Conservation (phyloP, 2,329 filamentous ascomycete genomes). For the Pyrenophora teres region DNA sequence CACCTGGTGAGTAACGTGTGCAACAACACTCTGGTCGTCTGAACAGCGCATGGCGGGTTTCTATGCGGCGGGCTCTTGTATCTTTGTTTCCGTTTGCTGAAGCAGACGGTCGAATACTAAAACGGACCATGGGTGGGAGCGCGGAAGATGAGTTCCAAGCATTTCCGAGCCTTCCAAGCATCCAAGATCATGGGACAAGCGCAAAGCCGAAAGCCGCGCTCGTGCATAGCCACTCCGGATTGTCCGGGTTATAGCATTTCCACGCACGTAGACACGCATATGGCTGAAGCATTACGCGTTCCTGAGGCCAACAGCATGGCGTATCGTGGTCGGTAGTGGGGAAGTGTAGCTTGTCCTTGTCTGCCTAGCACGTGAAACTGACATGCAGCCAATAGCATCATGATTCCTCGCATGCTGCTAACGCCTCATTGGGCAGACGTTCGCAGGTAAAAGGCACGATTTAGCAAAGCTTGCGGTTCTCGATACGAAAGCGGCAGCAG, state of each 20-base stretch:
- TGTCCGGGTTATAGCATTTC: not conserved
- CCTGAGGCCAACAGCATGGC: slow-evolving; percentile 9
- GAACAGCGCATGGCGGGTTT: no score
- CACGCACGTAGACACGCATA: not conserved
- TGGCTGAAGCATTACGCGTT: slow-evolving; percentile 11
- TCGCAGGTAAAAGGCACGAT: slow-evolving; percentile 6
- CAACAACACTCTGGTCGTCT: not conserved
- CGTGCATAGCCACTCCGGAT: slow-evolving; percentile 6
- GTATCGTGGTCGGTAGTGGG: slow-evolving; percentile 8
- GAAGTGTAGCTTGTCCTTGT: slow-evolving; percentile 1
- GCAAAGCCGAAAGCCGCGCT: not conserved
- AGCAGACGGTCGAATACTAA: no score
- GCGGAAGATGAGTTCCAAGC: no score
- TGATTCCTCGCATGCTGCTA: not conserved
- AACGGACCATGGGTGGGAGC: no score
- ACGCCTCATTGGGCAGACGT: slow-evolving; percentile 9
- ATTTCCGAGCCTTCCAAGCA: no score
- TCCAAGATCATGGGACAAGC: not conserved
- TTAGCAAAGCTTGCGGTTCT: slow-evolving; percentile 7
- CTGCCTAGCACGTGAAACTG: slow-evolving; percentile 7
- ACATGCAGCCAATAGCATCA: not conserved
- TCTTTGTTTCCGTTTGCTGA: no score
- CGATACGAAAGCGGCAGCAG: slow-evolving; percentile 1
- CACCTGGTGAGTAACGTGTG: slow-evolving; percentile 1
- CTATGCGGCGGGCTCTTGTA: no score